Base-by-base conservation (phyloP, 805 yeast genomes). In the Yueomyces sinensis region DNA sequence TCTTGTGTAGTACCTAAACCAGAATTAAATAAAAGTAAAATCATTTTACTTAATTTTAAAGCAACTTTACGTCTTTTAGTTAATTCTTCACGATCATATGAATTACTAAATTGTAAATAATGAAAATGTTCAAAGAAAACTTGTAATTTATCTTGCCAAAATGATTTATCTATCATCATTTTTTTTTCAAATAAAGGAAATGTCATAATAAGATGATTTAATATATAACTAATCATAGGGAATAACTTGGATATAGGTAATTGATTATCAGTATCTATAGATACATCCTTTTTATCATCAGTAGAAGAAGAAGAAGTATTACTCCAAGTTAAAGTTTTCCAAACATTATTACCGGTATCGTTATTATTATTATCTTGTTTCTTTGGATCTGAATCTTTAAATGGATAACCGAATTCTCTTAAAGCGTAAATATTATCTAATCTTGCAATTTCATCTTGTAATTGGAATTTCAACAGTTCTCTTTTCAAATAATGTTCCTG, bases 401-500 rank as follows among this genome's bases (percentile, higher is more conserved):
- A 89, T 2, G 97, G 97, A 16, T 68, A 67, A 0, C 96, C 96
- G 44, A 89, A 68, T 33, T 68, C 59, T 28, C 80, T 63, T 29
- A 89, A 61, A 11, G 86, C 77, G 15, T 70, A 60, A 23, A 74
- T 71, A 39, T 74, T 72, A 40, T 75, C 69, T 29, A 86, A 56
- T 17, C 53, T 54, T 20, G 62, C 69, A 29, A 84, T 62, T 53
- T 89, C 98, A 4, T 64, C 50, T 11, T 67, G 64, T 23, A 86
- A 58, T 48, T 81, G 71, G 11, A 68, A 62, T 41, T 72, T 68
- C 19, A 89, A 59, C 14, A 89, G 64, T 56, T 82, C 87, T 47
- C 93, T 74, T 56, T 89, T 89, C 35, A 91, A 66, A 54, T 80
- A 82, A 49, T 89, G 96, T 56, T 84, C 94, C 52, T 87, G 83